Base-by-base conservation (phyloP, 495 filamentous ascomycete species). In the Trichoderma gamsii region DNA sequence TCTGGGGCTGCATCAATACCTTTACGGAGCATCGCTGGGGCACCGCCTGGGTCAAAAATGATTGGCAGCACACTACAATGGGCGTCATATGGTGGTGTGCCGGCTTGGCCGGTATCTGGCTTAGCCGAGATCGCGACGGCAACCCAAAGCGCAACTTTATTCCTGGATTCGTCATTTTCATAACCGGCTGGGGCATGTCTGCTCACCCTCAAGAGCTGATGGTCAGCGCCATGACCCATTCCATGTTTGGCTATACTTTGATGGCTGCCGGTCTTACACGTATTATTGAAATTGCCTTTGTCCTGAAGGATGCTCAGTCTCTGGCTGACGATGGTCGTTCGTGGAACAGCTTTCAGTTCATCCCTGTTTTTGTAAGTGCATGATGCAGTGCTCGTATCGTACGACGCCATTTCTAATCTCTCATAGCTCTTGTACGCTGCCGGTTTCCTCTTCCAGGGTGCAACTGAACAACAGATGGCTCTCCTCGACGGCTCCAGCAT, bases 11-110 rank as follows among this genome's bases (percentile, higher is more conserved):
- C 75, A 88, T 99, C 77, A 99, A 98, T 76, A 98, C 96, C 46
- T 98, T 99, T 75, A 98, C 96, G 18, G 95, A 98, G 76, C 95
- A 99, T 76, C 85, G 90, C 44, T 99, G 95, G 95, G 96, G 96
- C 44, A 79, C 81, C 0, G 80, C 85, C 2, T 99, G 95, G 95
- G 93, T 90, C n/a, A 85, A 86, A 73, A 97, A 97, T 74, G 95
- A 99, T 76, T 87, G 97, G 76, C 95, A 99, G 76, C 96, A 98
- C 74, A 99, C 95, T 0, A 89, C 88, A 13, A 99, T 98, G 96
- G 95, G 95, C 38, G 86, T 99, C 69, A 87, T 99, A 66, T 99
- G 95, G 95, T 97, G 93, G 93, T 89, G 87, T 73, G 93, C 96
- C 21, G 95, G 95, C 21, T 79, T 99, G 27, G 82, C 95, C 35